A percentile compares a stretch with the other conserved stretches of the same genome.
These are phyloP conservation scores for Pseudoturritis turrita DNA, from an alignment of 345 rosid genomes.

Conservation along the genomic window DNA sequence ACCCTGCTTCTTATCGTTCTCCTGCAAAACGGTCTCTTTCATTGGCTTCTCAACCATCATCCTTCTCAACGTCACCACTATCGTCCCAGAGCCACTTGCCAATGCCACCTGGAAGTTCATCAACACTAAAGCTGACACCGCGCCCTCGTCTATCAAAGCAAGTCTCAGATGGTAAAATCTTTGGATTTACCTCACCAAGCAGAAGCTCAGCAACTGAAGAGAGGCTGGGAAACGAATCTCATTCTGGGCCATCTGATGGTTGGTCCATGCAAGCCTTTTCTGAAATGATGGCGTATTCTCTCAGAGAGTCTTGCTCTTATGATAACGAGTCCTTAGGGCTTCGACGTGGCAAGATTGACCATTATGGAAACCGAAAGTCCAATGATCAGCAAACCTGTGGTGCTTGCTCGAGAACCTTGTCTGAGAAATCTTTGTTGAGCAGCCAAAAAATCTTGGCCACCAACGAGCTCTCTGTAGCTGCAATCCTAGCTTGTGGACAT, in stretches of 20 bases:
- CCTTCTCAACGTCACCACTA: conserved; percentile 42
- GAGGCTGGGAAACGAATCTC: conserved; percentile 41
- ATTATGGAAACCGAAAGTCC: conserved; percentile 38
- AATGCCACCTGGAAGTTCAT: conserved; percentile 39
- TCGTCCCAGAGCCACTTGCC: conserved; percentile 45
- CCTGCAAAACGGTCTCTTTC: conserved; percentile 52
- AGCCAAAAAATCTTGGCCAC: conserved; percentile 59
- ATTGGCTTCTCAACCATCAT: conserved; percentile 61
- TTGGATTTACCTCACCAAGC: conserved; percentile 25
- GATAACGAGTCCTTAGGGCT: conserved; percentile 47
- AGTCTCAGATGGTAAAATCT: conserved; percentile 31
- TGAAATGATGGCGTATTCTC: conserved; percentile 66
- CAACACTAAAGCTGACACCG: conserved; percentile 35
- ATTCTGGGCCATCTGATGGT: conserved; percentile 63
- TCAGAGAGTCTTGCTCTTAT: conserved; percentile 60
- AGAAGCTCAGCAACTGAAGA: conserved; percentile 23
- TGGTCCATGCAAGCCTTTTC: conserved; percentile 86
- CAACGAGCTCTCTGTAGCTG: conserved; percentile 62
- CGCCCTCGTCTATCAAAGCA: conserved; percentile 40
- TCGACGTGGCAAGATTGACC: conserved; percentile 40
- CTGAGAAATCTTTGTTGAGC: conserved; percentile 66
- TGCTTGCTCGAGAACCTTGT: conserved; percentile 67
- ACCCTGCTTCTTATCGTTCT: conserved; percentile 43
- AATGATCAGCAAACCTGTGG: conserved; percentile 69
- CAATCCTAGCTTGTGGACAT: conserved; percentile 83